A percentile compares a stretch with the other conserved stretches of the same genome.
Evolutionary conservation across 306 rosid species (phyloP).

Genomic region (Prosopis cineraria): DNA sequence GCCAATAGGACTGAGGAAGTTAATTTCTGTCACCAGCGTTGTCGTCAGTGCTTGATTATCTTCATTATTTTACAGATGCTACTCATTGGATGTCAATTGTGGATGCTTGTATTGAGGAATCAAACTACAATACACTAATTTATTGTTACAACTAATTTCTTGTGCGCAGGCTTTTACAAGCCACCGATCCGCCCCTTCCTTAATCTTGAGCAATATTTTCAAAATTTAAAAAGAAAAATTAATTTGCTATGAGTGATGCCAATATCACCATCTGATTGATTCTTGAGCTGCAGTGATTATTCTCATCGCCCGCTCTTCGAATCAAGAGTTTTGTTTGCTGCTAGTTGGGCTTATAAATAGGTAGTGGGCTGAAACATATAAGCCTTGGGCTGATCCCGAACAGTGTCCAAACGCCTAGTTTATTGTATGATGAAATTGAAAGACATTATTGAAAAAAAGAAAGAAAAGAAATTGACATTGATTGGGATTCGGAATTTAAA

Average conservation of each 20-base stretch:
- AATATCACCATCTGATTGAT: too few relatives aligned
- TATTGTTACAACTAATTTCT: slow-evolving; percentile 24
- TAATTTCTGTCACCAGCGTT: slow-evolving; percentile 51
- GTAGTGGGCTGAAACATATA: neutral
- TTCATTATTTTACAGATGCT: slow-evolving; percentile 37
- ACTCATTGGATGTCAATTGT: slow-evolving; percentile 55
- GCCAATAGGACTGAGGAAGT: slow-evolving; percentile 44
- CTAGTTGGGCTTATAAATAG: neutral
- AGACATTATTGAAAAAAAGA: too few relatives aligned
- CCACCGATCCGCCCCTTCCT: too few relatives aligned
- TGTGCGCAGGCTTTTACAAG: too few relatives aligned
- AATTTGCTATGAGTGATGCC: too few relatives aligned
- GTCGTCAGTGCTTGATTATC: slow-evolving; percentile 49
- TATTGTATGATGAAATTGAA: too few relatives aligned
- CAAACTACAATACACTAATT: slow-evolving; percentile 38
- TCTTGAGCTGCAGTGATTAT: too few relatives aligned
- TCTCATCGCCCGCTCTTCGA: neutral
- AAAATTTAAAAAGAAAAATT: neutral
- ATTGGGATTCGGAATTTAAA: neutral
- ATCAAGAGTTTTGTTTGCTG: neutral
- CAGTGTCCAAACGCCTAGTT: neutral
- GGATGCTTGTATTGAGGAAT: slow-evolving; percentile 47
- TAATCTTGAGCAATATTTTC: too few relatives aligned
- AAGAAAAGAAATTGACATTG: too few relatives aligned
- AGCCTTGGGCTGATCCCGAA: neutral